Evolutionary conservation across 1,139 yeast genomes (phyloP), one percentile per base, ranked within the genome.

Genomic region (Arxiozyma heterogenica): DNA sequence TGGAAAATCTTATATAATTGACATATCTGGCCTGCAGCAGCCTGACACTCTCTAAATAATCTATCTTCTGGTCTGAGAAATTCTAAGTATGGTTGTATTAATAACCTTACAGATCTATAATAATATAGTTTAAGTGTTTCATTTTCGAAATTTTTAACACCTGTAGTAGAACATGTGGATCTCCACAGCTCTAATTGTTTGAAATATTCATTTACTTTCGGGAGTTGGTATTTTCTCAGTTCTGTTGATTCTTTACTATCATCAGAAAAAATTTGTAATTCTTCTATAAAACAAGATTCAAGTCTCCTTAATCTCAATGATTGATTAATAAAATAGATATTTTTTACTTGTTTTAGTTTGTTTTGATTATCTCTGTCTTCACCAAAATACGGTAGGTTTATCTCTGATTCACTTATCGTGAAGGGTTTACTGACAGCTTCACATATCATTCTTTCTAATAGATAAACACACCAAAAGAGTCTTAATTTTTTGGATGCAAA

Each of bases 1-100:
- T 79, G 83, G 64, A 78, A 80, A n/a, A 77, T 79, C 58, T 80
- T 78, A 63, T 79, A 79, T 25, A 80, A 70, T 58, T 77, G 82
- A 61, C 84, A 79, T 43, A 81, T 77, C 62, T 79, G 81, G 34
- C 84, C 85, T 1, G 84, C 83, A 39, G 83, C 84, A 4, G 81
- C 79, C 61, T 80, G 84, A 64, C 85, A 81, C 64, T 80, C 83
- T 53, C 75, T 73, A 62, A 81, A 80, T 39, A 81, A 67, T 48
- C 77, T 73, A 61, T 79, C 81, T 59, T 77, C 77, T 3, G 84
- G 84, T 56, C 78, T 79, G 59, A 81, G 64, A 8, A 79, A 65
- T 58, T 80, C 84, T 54, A 81, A 62, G 62, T 78, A 81, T 15
- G 86, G 86, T 61, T 80, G 84, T 52, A 81, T 73, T 56, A 81